Conservation (phyloP, 441 rosid species). For the Pelargonium australe region DNA sequence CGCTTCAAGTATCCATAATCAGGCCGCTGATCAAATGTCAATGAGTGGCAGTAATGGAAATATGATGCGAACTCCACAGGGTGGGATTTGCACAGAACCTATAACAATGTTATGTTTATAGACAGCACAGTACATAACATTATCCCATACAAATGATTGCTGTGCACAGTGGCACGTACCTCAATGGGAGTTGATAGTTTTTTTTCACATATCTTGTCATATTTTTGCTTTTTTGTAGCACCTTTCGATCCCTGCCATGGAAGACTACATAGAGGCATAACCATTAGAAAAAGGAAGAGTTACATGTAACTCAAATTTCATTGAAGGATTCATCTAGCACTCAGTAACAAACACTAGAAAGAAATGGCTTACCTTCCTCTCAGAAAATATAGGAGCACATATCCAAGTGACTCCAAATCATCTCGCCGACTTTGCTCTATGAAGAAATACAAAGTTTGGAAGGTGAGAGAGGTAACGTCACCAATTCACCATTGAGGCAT, state of each 20-base stretch:
- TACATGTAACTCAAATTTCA: background rate
- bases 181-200: slow-evolving; percentile 91
- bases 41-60: slow-evolving; percentile 80
- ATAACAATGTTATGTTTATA: background rate
- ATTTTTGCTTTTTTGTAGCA: slow-evolving; percentile 87
- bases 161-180: slow-evolving; percentile 33
- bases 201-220: slow-evolving; percentile 91
- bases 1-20: slow-evolving; percentile 93
- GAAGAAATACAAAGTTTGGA: background rate
- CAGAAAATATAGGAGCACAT: slow-evolving; percentile 56
- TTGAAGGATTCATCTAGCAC: slow-evolving; percentile 8
- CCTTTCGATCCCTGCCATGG: slow-evolving; percentile 98
- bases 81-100: slow-evolving; percentile 88
- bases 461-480: too few relatives aligned
- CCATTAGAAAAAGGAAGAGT: background rate
- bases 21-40: slow-evolving; percentile 79
- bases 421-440: slow-evolving; percentile 72
- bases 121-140: slow-evolving; percentile 4
- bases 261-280: slow-evolving; percentile 39
- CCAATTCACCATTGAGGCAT: too few relatives aligned
- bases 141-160: slow-evolving; percentile 7
- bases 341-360: slow-evolving; percentile 8
- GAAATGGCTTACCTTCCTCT: slow-evolving; percentile 47
- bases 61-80: slow-evolving; percentile 94
- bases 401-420: slow-evolving; percentile 65